Percentiles rank a stretch among this genome's conserved stretches.
phyloP scores from a whole-genome alignment of 108 stramenopile species.

The Mayamaea pseudoterrestris region DNA sequence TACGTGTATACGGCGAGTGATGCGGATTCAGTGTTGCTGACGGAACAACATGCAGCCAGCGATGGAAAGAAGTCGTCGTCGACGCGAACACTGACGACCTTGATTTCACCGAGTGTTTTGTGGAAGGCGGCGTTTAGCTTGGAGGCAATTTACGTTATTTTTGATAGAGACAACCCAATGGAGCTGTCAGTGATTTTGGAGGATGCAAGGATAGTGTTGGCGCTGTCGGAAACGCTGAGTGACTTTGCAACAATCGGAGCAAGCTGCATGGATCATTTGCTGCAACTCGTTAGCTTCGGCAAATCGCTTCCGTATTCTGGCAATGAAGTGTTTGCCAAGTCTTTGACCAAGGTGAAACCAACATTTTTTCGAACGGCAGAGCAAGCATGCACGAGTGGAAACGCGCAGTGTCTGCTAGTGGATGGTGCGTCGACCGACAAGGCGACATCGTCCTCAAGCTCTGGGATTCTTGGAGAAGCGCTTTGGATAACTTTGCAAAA shows the following conservation, averaged over 20 bases:
- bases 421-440: no score
- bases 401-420: no score
- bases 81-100: slow-evolving; percentile 2
- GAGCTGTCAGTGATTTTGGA: background rate
- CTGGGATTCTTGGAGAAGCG: slow-evolving; percentile 21
- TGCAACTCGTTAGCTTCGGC: slow-evolving; percentile 41
- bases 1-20: slow-evolving; percentile 22
- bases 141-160: slow-evolving; percentile 34
- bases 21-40: background rate
- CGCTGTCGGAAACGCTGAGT: slow-evolving; percentile 50
- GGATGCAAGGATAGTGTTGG: slow-evolving; percentile 13
- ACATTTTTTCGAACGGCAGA: slow-evolving; percentile 16
- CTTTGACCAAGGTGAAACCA: background rate
- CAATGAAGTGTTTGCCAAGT: no score
- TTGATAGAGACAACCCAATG: slow-evolving; percentile 9
- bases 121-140: slow-evolving; percentile 65
- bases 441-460: no score
- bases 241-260: slow-evolving; percentile 72
- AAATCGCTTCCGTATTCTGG: no score
- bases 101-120: slow-evolving; percentile 20
- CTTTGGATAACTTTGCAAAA: slow-evolving; percentile 25
- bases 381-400: no score
- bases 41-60: slow-evolving; percentile 9
- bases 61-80: slow-evolving; percentile 11
- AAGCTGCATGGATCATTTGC: slow-evolving; percentile 61